Evolutionary conservation across 73 alveolate genomes (phyloP).

Genomic region (Uronychia binucleata): DNA sequence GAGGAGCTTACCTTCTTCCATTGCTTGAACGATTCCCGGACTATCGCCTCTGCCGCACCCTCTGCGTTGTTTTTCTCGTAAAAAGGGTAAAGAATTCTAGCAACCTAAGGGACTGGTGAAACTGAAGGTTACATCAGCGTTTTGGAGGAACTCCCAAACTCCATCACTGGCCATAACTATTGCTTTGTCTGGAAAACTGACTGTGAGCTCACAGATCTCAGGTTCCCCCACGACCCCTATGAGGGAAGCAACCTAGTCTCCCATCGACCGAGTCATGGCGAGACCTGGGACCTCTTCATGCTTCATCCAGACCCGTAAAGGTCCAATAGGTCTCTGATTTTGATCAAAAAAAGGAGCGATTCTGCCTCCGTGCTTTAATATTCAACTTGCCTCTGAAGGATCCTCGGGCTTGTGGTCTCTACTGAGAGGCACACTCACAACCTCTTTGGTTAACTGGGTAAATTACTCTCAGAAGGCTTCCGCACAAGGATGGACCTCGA

Average conservation of each 20-base stretch:
- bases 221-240: slow-evolving; percentile 11
- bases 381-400: slow-evolving; percentile 53
- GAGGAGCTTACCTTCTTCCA: slow-evolving; percentile 8
- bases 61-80: neutral
- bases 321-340: slow-evolving; percentile 67
- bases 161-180: neutral
- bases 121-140: neutral
- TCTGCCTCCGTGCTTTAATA: slow-evolving; percentile 44
- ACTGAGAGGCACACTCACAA: slow-evolving; percentile 2
- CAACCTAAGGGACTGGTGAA: neutral
- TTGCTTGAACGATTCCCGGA: slow-evolving; percentile 14
- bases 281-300: neutral
- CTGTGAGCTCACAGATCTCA: neutral
- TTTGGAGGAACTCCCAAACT: neutral
- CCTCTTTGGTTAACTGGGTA: neutral
- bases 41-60: slow-evolving; percentile 40
- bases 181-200: neutral
- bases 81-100: neutral
- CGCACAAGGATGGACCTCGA: neutral
- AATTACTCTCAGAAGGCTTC: neutral
- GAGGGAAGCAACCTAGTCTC: slow-evolving; percentile 5
- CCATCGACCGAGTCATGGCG: slow-evolving; percentile 10
- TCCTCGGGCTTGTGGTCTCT: slow-evolving; percentile 47
- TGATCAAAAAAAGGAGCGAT: slow-evolving; percentile 66
- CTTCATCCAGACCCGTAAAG: slow-evolving; percentile 59